Evolutionary conservation across 2,329 filamentous ascomycete genomes (phyloP), one percentile per base, ranked within the genome.

Genomic region (Neofusicoccum kwambonambiense): DNA sequence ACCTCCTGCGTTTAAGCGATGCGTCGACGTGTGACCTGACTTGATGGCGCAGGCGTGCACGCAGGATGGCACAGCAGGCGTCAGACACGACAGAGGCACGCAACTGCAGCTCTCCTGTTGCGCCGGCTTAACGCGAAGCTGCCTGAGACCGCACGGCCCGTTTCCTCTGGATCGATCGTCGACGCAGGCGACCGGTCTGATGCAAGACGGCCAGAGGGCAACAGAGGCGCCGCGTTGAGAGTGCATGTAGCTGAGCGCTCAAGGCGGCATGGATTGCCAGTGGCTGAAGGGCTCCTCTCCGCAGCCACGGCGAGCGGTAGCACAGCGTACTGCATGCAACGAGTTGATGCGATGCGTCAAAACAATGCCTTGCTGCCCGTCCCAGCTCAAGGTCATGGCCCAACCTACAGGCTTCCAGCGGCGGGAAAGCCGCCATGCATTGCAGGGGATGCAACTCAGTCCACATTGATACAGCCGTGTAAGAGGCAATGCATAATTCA

Each of bases 341-440:
- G 19, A 34, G n/a, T 31, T 31, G 27, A 31, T 31, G 27, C 6
- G 27, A 45, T 31, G 22, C 41, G 39, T 44, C 22, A 22, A 17
- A 31, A 19, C n/a, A 37, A 47, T 37, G 56, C 42, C 54, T 47
- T 22, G 42, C 42, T 60, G 56, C 56, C 41, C 54, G 54, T 41
- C 19, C 39, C 39, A 45, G 39, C 19, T 27, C 9, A 37, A 34
- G 37, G 12, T 8, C 15, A n/a, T 37, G 54, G 27, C 27, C 27
- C 41, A 60, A 47, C 4, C 11, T 37, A n/a, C 41, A 60, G 27
- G n/a, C 11, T 35, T 13, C 56, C 3, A 47, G 56, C 56, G 56
- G 56, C 56, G 42, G 41, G 56, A 60, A 47, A 47, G 41, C 56
- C 41, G 56, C 56, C 31, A 37, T 60, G 56, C 56, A 60, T 47